Base-by-base conservation (phyloP, 805 yeast genomes). In the Nakazawaea wyomingensis region DNA sequence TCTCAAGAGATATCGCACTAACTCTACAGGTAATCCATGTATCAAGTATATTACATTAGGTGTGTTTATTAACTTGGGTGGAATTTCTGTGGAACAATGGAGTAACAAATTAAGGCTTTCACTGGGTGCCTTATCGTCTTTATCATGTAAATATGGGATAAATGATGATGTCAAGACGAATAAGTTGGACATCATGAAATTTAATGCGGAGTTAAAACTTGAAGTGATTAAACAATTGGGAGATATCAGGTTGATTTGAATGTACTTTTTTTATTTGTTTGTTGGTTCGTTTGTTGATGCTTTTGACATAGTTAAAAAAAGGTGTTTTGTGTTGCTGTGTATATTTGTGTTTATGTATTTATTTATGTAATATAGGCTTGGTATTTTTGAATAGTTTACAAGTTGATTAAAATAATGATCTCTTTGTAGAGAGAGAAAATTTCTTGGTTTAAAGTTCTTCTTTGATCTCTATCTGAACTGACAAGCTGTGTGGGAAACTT, bases 41-140 rank as follows among this genome's bases (percentile, higher is more conserved):
- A 27, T 37, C 22, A 43, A 33, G 20, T 26, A 37, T 9, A 21
- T 43, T 9, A 24, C 37, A 6, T 37, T 43, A 16, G 41, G 38
- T 6, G 26, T 20, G 9, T 27, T 43, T 16, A 37, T 43, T 14
- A 24, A 40, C 21, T 4, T 3, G 19, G 31, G 42, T 31, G 34
- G 28, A 11, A 13, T 20, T 8, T 8, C 16, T 13, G 7, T 14
- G 7, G 14, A 13, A 5, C 20, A 22, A 13, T 35, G 35, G 39
- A 20, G 34, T 35, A 20, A 34, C n/a, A 29, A n/a, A 13, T 40
- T 40, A 33, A 16, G 17, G 13, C 27, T 29, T n/a, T 22, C 30
- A n/a, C 26, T 8, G 7, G 39, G 5, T 5, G n/a, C 34, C 8
- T 18, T 29, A 36, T 9, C 5, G 17, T 16, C n/a, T 20, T 35